Evolutionary conservation across 495 filamentous ascomycete genomes (phyloP), one percentile per base, ranked within the genome.

Genomic region (Xylaria castorea): DNA sequence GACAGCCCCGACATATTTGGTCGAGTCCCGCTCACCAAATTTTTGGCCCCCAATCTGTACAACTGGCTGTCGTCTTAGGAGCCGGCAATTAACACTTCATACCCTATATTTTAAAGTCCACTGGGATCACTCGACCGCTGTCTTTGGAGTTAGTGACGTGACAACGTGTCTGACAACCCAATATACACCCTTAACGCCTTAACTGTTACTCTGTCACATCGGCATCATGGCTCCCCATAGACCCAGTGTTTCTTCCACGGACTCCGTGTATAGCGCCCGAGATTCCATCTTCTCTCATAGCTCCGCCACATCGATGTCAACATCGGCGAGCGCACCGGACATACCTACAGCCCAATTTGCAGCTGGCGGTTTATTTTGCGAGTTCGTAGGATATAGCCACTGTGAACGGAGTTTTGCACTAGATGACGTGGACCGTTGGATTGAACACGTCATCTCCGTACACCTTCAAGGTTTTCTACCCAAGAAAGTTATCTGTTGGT

Each of bases 401-500:
- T 87, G 85, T 73, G 12, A 65, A 0, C 66, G 38, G 5, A 74
- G 9, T 1, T 88, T 86, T 70, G n/a, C 46, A 6, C 69, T 80
- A 8, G 73, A 80, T 34, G 77, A 87, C 1, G 66, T 67, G n/a
- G 66, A 76, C 2, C 60, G 9, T 6, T 89, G 86, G 86, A 80
- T 86, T 32, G 68, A 81, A 4, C 86, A 89, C 66, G 81, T 83
- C 42, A 48, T 73, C 11, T 48, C 48, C 30, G 68, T 79, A 7
- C 85, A 87, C 50, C 71, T 82, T 0, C 3, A 38, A 0, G 50
- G 73, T 27, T 25, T 9, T 0, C 79, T 83, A 20, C 87, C 87
- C n/a, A n/a, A 7, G 0, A 69, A 57, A 18, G 74, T 80, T 8
- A 50, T 78, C 1, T 89, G 87, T 75, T 86, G 81, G 79, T 87